phyloP scores from a whole-genome alignment of 1,284 basidiomycete genomes.

The Xerocomus minutiporus region DNA sequence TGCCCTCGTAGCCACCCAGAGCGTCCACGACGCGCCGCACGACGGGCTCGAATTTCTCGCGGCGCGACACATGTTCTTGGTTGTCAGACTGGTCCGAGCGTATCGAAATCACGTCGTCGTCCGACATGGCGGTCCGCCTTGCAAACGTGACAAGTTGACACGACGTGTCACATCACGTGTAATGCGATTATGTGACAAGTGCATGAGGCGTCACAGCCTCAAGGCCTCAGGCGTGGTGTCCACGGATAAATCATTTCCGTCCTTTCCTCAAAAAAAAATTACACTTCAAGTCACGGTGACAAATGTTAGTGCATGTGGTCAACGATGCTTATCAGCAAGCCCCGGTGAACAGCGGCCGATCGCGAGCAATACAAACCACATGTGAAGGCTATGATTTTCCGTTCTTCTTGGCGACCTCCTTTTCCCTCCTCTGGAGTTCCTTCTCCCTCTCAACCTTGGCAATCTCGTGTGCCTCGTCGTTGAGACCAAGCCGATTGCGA shows the following conservation, averaged over 20 bases:
- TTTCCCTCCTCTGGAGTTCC: constrained; percentile 51
- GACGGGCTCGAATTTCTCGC: constrained; percentile 58
- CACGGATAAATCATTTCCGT: constrained; percentile 19
- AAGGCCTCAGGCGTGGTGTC: background rate
- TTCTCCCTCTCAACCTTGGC: constrained; percentile 70
- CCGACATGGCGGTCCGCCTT: constrained; percentile 13
- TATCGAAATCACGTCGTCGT: constrained; percentile 37
- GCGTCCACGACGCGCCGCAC: constrained; percentile 71
- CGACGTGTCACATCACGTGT: constrained; percentile 31
- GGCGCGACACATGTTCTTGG: constrained; percentile 29
- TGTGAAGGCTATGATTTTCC: constrained; percentile 25
- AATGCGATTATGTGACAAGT: background rate
- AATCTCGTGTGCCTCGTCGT: constrained; percentile 82
- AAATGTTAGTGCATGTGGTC: background rate
- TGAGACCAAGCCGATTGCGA: constrained; percentile 88
- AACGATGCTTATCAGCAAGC: background rate
- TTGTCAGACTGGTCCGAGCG: constrained; percentile 34
- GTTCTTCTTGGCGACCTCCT: constrained; percentile 41
- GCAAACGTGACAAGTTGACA: constrained; percentile 18
- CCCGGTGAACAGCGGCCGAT: background rate
- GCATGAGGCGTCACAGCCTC: constrained; percentile 3
- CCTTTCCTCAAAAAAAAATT: background rate
- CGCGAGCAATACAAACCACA: background rate
- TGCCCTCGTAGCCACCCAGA: constrained; percentile 67
- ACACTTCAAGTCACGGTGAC: constrained; percentile 1